Percentiles rank a stretch among this genome's conserved stretches.
These are phyloP conservation scores for Alternaria atra DNA, from an alignment of 2,329 filamentous ascomycete genomes.

Conservation along the genomic window DNA sequence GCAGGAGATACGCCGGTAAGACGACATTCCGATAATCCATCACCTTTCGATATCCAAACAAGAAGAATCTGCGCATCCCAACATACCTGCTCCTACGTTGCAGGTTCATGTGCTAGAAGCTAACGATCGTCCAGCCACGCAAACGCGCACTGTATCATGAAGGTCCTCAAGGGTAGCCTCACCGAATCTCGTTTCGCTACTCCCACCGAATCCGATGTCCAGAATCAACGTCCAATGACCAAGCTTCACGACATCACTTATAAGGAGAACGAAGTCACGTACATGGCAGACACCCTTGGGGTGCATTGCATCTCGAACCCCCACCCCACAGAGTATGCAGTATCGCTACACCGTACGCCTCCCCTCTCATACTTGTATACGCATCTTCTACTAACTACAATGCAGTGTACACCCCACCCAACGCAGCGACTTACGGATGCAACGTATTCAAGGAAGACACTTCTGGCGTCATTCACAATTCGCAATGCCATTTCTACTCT, in stretches of 20 bases:
- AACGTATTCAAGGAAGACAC: slow-evolving; percentile 81
- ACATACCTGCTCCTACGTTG: neutral
- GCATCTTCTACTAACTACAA: slow-evolving; percentile 4
- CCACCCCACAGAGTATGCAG: slow-evolving; percentile 74
- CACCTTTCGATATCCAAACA: neutral
- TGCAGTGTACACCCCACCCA: slow-evolving; percentile 82
- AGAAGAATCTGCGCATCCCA: neutral
- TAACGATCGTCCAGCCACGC: slow-evolving; percentile 49
- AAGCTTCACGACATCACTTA: slow-evolving; percentile 74
- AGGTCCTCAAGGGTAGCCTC: slow-evolving; percentile 78
- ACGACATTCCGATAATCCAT: slow-evolving; percentile 15
- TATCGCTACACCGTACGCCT: slow-evolving; percentile 77
- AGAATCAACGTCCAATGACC: slow-evolving; percentile 63
- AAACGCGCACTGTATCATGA: slow-evolving; percentile 93
- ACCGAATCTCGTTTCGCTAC: slow-evolving; percentile 84
- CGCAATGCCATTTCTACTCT: slow-evolving; percentile 44
- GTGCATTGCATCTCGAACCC: slow-evolving; percentile 84
- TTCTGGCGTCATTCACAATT: slow-evolving; percentile 56
- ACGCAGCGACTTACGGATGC: slow-evolving; percentile 83
- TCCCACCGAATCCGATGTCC: slow-evolving; percentile 63
- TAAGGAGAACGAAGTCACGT: slow-evolving; percentile 77
- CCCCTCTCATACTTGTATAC: slow-evolving; percentile 15
- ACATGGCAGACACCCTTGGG: slow-evolving; percentile 90
- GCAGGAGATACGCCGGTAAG: slow-evolving; percentile 40
- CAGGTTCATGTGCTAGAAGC: neutral